A percentile compares a stretch with the other conserved stretches of the same genome.
These are phyloP conservation scores for Sporisorium scitamineum DNA, from an alignment of 1,284 basidiomycete genomes.

Conservation along the genomic window DNA sequence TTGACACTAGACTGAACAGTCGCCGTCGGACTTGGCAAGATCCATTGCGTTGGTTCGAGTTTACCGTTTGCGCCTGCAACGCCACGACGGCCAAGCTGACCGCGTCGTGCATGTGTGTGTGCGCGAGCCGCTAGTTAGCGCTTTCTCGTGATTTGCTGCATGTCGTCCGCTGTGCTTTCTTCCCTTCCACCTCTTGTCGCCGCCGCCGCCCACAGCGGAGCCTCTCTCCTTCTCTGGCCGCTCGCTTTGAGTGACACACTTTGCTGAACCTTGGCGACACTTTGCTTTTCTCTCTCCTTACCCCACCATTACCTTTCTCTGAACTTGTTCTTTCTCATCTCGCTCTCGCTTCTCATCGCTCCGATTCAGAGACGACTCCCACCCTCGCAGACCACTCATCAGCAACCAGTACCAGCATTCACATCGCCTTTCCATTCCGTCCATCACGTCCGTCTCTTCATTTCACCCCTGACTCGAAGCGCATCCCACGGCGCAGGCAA, in stretches of 20 bases:
- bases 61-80: not conserved
- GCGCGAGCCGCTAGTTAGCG: not conserved
- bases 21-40: not conserved
- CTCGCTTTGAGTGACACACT: not conserved
- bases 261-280: slow-evolving; percentile 5
- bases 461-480: not conserved
- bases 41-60: slow-evolving; percentile 5
- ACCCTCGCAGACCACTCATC: not conserved
- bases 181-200: not conserved
- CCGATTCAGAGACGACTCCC: not conserved
- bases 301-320: not conserved
- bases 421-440: not conserved
- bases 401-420: not conserved
- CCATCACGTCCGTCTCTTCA: slow-evolving; percentile 14
- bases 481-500: not conserved
- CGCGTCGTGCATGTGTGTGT: slow-evolving; percentile 1
- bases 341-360: not conserved
- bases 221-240: not conserved
- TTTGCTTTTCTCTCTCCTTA: not conserved
- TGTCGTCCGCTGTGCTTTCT: not conserved
- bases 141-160: slow-evolving; percentile 4
- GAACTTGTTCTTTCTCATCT: not conserved
- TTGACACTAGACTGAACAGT: not conserved
- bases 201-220: slow-evolving; percentile 4
- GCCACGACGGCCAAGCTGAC: not conserved